Conservation (phyloP, 768 basidiomycete species). For the Tubosaeta sp. region DNA sequence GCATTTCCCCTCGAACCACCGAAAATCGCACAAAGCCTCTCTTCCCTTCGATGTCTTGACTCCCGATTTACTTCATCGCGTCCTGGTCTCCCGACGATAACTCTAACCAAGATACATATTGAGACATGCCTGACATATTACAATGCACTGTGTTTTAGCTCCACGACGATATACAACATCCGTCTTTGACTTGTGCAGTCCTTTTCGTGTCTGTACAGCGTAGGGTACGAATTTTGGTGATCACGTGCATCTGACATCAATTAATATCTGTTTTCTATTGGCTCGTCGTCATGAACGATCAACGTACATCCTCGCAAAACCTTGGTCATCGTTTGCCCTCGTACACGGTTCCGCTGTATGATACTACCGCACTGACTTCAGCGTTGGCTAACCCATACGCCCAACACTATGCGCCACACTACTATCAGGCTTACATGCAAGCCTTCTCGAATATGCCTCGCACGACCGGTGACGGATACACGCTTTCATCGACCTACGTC, state of each 20-base stretch:
- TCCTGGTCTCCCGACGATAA: constrained; percentile 15
- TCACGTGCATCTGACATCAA: not conserved
- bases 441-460: constrained; percentile 14
- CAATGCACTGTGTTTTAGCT: constrained; percentile 31
- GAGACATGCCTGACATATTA: constrained; percentile 30
- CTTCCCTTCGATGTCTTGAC: constrained; percentile 28
- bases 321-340: not conserved
- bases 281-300: constrained; percentile 12
- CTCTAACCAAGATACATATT: constrained; percentile 24
- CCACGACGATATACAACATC: constrained; percentile 25
- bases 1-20: constrained; percentile 14
- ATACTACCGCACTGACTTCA: constrained; percentile 23
- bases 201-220: not conserved
- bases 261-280: not conserved
- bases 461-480: constrained; percentile 34
- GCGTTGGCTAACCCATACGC: constrained; percentile 29
- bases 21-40: constrained; percentile 23
- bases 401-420: constrained; percentile 37
- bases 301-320: constrained; percentile 5
- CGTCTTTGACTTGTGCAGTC: constrained; percentile 12
- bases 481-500: constrained; percentile 36
- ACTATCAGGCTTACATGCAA: constrained; percentile 53
- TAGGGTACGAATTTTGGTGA: not conserved
- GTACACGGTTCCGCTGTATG: constrained; percentile 15
- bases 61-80: constrained; percentile 16